phyloP scores from a whole-genome alignment of 2,329 filamentous ascomycete species.

The Lecanicillium sp. region DNA sequence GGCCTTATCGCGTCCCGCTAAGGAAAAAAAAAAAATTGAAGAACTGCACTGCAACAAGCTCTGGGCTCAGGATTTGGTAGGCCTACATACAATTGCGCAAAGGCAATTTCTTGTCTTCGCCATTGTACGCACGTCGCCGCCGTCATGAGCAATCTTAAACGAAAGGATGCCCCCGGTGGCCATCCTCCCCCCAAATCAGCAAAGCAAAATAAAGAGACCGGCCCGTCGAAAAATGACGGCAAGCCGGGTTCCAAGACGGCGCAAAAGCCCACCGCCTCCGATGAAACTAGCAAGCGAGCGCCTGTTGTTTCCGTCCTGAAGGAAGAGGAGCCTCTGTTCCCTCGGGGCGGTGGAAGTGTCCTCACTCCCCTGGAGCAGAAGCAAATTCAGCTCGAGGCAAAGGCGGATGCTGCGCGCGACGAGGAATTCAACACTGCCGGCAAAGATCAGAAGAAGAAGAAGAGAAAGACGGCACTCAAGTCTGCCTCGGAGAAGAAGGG shows the following conservation, averaged over 20 bases:
- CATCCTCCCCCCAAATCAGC: conserved; percentile 39
- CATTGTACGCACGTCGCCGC: conserved; percentile 18
- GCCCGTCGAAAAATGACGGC: conserved; percentile 38
- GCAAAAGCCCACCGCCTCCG: conserved; percentile 11
- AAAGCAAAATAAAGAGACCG: conserved; percentile 35
- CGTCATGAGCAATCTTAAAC: conserved; percentile 48
- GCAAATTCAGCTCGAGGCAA: conserved; percentile 90
- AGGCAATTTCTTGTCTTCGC: conserved; percentile 9
- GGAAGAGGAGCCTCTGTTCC: conserved; percentile 85
- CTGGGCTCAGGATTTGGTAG: not conserved
- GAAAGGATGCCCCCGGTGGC: conserved; percentile 48
- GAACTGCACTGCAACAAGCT: conserved; percentile 1
- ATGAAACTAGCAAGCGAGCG: conserved; percentile 26
- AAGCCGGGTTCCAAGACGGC: conserved; percentile 16
- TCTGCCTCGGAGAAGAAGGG: conserved; percentile 44
- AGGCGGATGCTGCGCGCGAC: conserved; percentile 85
- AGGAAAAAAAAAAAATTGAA: conserved; percentile 25
- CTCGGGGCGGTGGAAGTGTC: conserved; percentile 82
- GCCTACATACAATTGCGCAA: conserved; percentile 6
- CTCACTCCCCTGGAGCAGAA: conserved; percentile 92
- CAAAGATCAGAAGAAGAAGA: conserved; percentile 42
- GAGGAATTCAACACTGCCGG: conserved; percentile 52
- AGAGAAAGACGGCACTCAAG: conserved; percentile 45
- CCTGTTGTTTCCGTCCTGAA: conserved; percentile 40
- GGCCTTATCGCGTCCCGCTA: conserved; percentile 19